phyloP scores from a whole-genome alignment of 2,329 filamentous ascomycete species.

The Trichoderma sp. region DNA sequence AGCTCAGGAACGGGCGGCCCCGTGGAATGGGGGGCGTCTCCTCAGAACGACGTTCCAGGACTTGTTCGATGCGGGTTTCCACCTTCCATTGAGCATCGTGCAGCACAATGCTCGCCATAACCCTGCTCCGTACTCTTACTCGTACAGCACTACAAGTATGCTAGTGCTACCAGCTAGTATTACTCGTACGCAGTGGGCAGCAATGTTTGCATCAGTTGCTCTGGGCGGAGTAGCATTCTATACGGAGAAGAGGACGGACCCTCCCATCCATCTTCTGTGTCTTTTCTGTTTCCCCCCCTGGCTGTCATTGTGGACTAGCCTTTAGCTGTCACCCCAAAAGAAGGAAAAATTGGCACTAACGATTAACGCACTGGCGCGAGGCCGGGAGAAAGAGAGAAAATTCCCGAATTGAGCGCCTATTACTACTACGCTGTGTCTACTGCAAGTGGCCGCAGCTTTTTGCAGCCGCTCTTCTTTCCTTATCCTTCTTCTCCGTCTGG shows the following conservation, averaged over 20 bases:
- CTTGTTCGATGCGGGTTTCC: constrained; percentile 12
- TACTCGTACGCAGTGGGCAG: constrained; percentile 1
- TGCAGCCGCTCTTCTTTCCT: not conserved
- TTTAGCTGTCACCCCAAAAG: not conserved
- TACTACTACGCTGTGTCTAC: not conserved
- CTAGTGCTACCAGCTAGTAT: not conserved
- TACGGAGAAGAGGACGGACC: not conserved
- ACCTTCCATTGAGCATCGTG: constrained; percentile 1
- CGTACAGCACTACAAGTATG: not conserved
- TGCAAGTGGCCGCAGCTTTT: constrained; percentile 12
- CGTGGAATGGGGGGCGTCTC: constrained; percentile 12
- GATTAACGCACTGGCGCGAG: constrained; percentile 14
- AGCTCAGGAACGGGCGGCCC: constrained; percentile 26
- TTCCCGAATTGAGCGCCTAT: constrained; percentile 17
- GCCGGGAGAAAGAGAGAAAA: constrained; percentile 19
- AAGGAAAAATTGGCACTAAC: constrained; percentile 4
- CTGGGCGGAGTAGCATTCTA: not conserved
- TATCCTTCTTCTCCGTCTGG: not conserved
- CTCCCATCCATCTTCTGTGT: not conserved
- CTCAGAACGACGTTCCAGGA: constrained; percentile 21
- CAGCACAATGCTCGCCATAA: constrained; percentile 7
- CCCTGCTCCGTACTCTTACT: not conserved
- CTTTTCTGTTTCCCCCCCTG: not conserved
- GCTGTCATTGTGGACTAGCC: constrained; percentile 12
- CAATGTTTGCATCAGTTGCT: constrained; percentile 11